These are phyloP conservation scores for Fraxinus excelsior DNA, from an alignment of 257 asterid species.

Conservation along the genomic window DNA sequence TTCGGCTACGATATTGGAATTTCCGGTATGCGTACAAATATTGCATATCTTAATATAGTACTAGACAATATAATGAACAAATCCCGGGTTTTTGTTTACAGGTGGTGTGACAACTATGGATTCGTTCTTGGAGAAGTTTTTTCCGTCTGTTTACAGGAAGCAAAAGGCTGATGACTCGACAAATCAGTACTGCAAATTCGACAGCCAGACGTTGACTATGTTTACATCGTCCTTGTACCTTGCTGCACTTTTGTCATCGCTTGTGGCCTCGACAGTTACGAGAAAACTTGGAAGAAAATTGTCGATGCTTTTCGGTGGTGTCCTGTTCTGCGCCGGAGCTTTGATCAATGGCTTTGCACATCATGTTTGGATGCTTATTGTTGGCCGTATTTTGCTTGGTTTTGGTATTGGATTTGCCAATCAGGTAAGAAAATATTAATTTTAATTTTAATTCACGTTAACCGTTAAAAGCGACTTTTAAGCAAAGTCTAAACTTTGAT, in stretches of 20 bases:
- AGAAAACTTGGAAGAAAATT: conserved; percentile 62
- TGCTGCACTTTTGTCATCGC: conserved; percentile 74
- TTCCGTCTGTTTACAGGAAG: conserved; percentile 58
- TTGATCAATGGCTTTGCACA: conserved; percentile 67
- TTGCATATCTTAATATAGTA: background rate
- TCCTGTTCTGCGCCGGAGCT: conserved; percentile 75
- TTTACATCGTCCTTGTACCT: conserved; percentile 82
- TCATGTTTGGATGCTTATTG: conserved; percentile 65
- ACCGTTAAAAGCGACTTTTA: background rate
- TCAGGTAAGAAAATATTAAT: conserved; percentile 49
- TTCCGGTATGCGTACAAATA: conserved; percentile 48
- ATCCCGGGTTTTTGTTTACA: conserved; percentile 18
- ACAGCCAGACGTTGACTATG: conserved; percentile 67
- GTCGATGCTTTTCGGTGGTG: conserved; percentile 80
- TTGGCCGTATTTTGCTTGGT: conserved; percentile 83
- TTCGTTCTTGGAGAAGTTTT: conserved; percentile 63
- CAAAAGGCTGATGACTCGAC: conserved; percentile 46
- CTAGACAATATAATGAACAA: too few relatives aligned
- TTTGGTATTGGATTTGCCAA: conserved; percentile 88
- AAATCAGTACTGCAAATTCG: conserved; percentile 83
- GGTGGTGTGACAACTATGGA: conserved; percentile 96
- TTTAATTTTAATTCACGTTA: background rate
- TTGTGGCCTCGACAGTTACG: conserved; percentile 70
- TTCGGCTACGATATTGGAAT: conserved; percentile 90
- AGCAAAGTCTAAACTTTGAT: too few relatives aligned